Base-by-base conservation (phyloP, 768 basidiomycete genomes). In the Tulasnella sp. region DNA sequence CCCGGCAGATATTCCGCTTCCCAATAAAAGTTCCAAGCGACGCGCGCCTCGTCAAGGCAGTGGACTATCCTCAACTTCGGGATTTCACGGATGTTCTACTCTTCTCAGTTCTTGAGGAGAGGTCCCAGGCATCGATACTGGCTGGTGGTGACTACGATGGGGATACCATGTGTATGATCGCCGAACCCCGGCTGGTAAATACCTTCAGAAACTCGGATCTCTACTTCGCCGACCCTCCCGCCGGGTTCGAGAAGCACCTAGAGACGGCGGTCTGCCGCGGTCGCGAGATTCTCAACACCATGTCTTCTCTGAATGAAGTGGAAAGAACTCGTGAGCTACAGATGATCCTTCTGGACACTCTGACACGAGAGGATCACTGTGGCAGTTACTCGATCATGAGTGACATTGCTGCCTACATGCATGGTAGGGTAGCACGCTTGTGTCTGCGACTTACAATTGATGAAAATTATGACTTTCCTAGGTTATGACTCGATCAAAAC, bases 101-200 rank as follows among this genome's bases (percentile, higher is more conserved):
- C 0, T 84, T 87, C 34, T 86, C 85, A 1, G 83, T 83, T 22
- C 83, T 84, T 48, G 87, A 85, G 4, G 64, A 83, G 64, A 86
- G 91, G 11, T 89, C 91, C 80, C 87, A 90, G 18, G 89, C 92
- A 9, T 92, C 92, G 82, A 88, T 90, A 81, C 86, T 93, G n/a
- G 72, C 77, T 60, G 22, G 76, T 91, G 92, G 92, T 28, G 93
- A 93, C 82, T 93, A 93, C 82, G 93, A 93, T 82, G 93, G 93
- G 2, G 79, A 83, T 76, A 82, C 60, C 44, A 75, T 76, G 16
- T 24, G 20, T 72, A 88, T 90, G 0, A 91, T 91, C 46, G 93
- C 90, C 89, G 87, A 92, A 40, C 89, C 89, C 0, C 84, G 86
- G 16, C 86, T 94, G 34, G 92, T 94, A 20, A 72, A 85, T 4